These are phyloP conservation scores for Sphaerulina populicola DNA, from an alignment of 2,329 filamentous ascomycete genomes.

Conservation along the genomic window DNA sequence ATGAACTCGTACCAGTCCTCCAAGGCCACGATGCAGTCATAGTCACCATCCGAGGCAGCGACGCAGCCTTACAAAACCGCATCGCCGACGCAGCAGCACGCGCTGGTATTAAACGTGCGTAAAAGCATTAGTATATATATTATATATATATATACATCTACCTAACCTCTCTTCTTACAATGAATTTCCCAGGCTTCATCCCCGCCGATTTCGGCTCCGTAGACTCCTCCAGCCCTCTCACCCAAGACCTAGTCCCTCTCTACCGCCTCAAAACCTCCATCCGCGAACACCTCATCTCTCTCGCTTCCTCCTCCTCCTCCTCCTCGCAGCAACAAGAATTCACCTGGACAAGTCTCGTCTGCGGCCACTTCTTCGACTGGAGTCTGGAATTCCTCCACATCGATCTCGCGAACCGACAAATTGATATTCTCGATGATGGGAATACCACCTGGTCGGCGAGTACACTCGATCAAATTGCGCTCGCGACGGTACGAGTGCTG, in stretches of 20 bases:
- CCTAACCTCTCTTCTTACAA: too few relatives aligned
- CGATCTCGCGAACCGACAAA: conserved; percentile 43
- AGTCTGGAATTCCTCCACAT: conserved; percentile 49
- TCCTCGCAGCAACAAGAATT: conserved; percentile 38
- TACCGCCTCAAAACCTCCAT: conserved; percentile 45
- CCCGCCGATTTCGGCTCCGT: conserved; percentile 51
- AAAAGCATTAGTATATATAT: background rate
- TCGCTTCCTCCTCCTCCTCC: conserved; percentile 13
- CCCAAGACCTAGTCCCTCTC: conserved; percentile 41
- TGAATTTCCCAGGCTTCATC: conserved; percentile 41
- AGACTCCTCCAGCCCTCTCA: conserved; percentile 34
- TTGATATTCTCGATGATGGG: conserved; percentile 51
- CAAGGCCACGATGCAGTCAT: conserved; percentile 52
- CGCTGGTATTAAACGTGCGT: conserved; percentile 49
- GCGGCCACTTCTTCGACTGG: conserved; percentile 56
- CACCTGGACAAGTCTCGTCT: conserved; percentile 53
- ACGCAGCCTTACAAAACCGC: conserved; percentile 40
- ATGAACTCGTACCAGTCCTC: conserved; percentile 46
- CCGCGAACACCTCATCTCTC: conserved; percentile 46
- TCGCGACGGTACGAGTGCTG: conserved; percentile 46
- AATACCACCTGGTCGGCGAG: conserved; percentile 45
- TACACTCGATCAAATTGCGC: conserved; percentile 46
- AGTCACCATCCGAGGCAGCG: conserved; percentile 38
- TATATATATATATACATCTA: too few relatives aligned
- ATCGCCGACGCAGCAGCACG: conserved; percentile 52